These are phyloP conservation scores for Alternaria arbusti DNA, from an alignment of 2,329 filamentous ascomycete genomes.

Conservation along the genomic window DNA sequence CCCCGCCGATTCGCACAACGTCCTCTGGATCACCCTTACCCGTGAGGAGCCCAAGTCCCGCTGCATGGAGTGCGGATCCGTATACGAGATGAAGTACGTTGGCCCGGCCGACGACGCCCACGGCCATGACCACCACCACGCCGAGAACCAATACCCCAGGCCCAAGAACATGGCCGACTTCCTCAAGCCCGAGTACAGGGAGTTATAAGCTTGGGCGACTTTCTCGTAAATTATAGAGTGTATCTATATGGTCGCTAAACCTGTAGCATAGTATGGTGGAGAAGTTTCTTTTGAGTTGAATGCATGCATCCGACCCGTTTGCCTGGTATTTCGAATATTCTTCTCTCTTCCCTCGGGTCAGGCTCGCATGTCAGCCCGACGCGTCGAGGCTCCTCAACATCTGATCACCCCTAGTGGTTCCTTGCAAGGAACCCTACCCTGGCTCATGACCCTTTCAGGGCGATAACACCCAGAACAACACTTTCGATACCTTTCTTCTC, in stretches of 20 bases:
- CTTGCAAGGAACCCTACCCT: not conserved
- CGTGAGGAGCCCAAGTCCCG: constrained; percentile 90
- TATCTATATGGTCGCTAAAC: constrained; percentile 37
- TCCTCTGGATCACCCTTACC: constrained; percentile 88
- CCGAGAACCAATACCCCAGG: constrained; percentile 62
- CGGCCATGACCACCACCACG: constrained; percentile 57
- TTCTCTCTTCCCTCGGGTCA: not conserved
- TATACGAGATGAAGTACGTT: constrained; percentile 98
- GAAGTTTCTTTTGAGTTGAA: constrained; percentile 21
- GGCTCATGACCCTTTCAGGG: constrained; percentile 67
- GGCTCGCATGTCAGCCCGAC: not conserved
- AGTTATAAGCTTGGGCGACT: constrained; percentile 49
- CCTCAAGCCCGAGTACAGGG: constrained; percentile 94
- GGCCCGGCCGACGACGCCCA: constrained; percentile 77
- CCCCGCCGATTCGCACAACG: constrained; percentile 89
- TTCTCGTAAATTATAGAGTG: constrained; percentile 26
- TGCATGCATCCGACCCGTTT: not conserved
- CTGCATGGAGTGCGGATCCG: constrained; percentile 94
- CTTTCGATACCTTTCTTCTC: constrained; percentile 68
- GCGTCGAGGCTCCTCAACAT: not conserved
- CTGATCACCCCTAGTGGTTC: not conserved
- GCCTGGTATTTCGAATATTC: not conserved
- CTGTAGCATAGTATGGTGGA: constrained; percentile 45
- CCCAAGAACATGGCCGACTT: constrained; percentile 97
- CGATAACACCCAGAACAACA: constrained; percentile 77